A percentile compares a stretch with the other conserved stretches of the same genome.
These are phyloP conservation scores for Solanum gandarillasii DNA, from an alignment of 257 asterid species.

Conservation along the genomic window DNA sequence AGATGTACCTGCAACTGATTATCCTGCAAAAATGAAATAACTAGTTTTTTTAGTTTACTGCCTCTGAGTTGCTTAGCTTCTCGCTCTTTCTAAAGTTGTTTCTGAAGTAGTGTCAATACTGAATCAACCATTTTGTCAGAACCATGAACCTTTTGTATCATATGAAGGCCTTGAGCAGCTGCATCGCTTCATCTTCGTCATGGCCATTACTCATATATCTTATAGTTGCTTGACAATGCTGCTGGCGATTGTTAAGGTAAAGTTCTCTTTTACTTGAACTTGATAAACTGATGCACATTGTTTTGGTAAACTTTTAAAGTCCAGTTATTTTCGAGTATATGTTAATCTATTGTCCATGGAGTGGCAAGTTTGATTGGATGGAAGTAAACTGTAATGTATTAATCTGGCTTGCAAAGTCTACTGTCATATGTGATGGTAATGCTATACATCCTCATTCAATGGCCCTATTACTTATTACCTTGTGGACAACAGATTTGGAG, in stretches of 20 bases:
- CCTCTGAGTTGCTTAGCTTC: background rate
- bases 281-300: background rate
- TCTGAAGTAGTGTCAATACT: background rate
- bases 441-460: background rate
- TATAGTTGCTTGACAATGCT: conserved; percentile 97
- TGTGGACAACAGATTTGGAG: background rate
- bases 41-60: background rate
- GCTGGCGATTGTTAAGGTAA: conserved; percentile 91
- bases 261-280: background rate
- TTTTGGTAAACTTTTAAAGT: background rate
- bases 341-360: background rate
- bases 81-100: background rate
- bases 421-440: background rate
- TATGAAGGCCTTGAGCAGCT: conserved; percentile 99
- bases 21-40: background rate
- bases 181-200: conserved; percentile 93
- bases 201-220: conserved; percentile 90
- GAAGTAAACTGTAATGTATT: background rate
- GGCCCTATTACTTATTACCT: background rate
- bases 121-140: conserved; percentile 30
- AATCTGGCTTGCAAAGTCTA: background rate
- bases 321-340: background rate
- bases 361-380: background rate
- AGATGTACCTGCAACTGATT: background rate
- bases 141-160: conserved; percentile 82